Percentiles rank a stretch among this genome's conserved stretches.
These are phyloP conservation scores for Backusella westeae DNA, from an alignment of 192 early-diverging fungal genomes.

Conservation along the genomic window DNA sequence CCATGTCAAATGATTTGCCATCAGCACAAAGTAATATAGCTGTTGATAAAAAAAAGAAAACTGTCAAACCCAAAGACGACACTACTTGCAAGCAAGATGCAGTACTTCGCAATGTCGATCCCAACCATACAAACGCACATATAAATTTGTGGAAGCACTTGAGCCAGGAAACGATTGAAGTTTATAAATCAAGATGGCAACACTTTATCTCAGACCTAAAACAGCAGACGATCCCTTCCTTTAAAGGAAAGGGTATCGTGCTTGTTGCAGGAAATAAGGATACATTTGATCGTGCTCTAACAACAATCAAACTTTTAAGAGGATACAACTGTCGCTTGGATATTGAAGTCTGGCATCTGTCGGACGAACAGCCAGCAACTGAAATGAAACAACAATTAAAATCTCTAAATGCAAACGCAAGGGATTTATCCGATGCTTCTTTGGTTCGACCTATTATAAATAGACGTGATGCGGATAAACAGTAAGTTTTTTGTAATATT, in stretches of 20 bases:
- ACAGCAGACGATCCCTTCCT: background rate
- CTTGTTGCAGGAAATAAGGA: constrained; percentile 34
- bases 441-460: constrained; percentile 23
- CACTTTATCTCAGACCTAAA: constrained; percentile 10
- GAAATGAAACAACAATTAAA: background rate
- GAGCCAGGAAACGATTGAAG: background rate
- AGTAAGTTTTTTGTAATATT: constrained; percentile 23
- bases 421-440: constrained; percentile 21
- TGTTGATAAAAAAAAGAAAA: background rate
- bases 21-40: too few species aligned
- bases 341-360: constrained; percentile 34
- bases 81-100: background rate
- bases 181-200: constrained; percentile 27
- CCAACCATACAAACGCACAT: constrained; percentile 28
- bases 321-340: constrained; percentile 15
- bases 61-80: background rate
- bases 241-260: constrained; percentile 30
- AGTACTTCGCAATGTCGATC: constrained; percentile 29
- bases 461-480: constrained; percentile 23
- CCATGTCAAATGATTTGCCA: background rate
- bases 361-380: constrained; percentile 21
- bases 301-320: constrained; percentile 25
- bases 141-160: constrained; percentile 22
- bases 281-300: constrained; percentile 20
- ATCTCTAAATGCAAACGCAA: background rate